Evolutionary conservation across 345 rosid genomes (phyloP), one percentile per base, ranked within the genome.

Genomic region (Eutrema heterophyllum): DNA sequence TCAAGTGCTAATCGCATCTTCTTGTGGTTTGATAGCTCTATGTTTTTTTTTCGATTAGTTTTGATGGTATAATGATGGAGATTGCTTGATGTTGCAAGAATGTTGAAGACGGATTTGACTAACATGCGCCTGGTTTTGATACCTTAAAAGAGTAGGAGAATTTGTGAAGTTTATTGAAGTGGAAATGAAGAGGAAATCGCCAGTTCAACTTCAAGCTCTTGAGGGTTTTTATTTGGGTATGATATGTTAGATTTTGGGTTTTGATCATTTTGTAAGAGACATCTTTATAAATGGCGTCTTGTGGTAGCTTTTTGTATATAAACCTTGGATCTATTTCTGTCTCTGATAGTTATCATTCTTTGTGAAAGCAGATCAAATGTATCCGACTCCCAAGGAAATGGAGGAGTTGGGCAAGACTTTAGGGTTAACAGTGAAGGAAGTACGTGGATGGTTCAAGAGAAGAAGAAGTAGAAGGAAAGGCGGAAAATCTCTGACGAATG

Each of bases 371-470:
- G 99, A 83, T 71, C 64, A 83, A 58, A 82, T 78, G 80, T 83
- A 84, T 81, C 99, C 97, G 1, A 67, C 87, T 0, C 80, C 77
- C 50, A 46, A 30, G 54, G 85, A 83, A 33, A 81, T 95, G 78
- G 81, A 84, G 70, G 87, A 75, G 24, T 83, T 80, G 75, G 90
- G 92, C 4, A 79, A 49, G 29, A 70, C 83, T 38, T 73, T 88
- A 64, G 87, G 83, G 67, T 80, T 92, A 84, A 88, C 98, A 7
- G 55, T 69, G 67, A 83, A 85, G 74, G 91, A 95, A 83, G 96
- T 95, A 46, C 80, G 82, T 43, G 83, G 82, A 46, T 90, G 99
- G 99, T 87, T 88, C 76, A 92, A 79, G 81, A 81, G 96, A 82
- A 86, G 90, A 84, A 85, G 87, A 65, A 80, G 80, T 24, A 85